Evolutionary conservation across 2,329 filamentous ascomycete species (phyloP), one percentile per base, ranked within the genome.

Genomic region (Diplodia scrobiculata): DNA sequence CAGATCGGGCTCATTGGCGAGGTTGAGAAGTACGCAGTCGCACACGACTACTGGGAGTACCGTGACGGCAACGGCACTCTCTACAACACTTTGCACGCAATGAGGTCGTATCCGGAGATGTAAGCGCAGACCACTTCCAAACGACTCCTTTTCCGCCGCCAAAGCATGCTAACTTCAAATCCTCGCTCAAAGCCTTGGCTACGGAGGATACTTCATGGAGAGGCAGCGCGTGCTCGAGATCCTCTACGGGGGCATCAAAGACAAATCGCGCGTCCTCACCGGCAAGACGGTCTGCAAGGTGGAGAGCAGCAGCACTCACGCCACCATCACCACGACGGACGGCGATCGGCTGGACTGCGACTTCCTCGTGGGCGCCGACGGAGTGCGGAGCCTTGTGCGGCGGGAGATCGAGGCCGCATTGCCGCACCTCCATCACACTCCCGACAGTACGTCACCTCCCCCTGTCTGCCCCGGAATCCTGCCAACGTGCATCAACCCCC

Each of bases 141-240:
- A 21, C 34, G 7, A 13, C 0, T 17, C 13, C 27, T 32, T 32
- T 19, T 1, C 6, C 29, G 27, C 29, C 32, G 10, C 4, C 2
- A 10, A 13, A 29, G 1, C 9, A 17, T 41, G 19, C 29, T 27
- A 21, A 19, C 11, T 19, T 3, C 10, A 10, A 7, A 11, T 10
- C 6, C 2, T 3, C 3, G 1, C 2, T 27, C 36, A 5, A 29
- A 63, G 60, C 17, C 34, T 63, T n/a, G 60, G 67, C 19, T 65
- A 59, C 25, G 47, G 7, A 5, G 21, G 58, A 47, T 50, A 70
- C n/a, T 73, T 73, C 51, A 50, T 74, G n/a, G 73, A 74, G 27
- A 69, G 73, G 7, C 70, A 71, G 21, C 68, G 69, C 62, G 47
- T 74, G 4, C 68, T 76, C 1, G 62, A 70, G 63, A 70, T 69